phyloP scores from a whole-genome alignment of 495 filamentous ascomycete species.

The Aspergillus affinis region DNA sequence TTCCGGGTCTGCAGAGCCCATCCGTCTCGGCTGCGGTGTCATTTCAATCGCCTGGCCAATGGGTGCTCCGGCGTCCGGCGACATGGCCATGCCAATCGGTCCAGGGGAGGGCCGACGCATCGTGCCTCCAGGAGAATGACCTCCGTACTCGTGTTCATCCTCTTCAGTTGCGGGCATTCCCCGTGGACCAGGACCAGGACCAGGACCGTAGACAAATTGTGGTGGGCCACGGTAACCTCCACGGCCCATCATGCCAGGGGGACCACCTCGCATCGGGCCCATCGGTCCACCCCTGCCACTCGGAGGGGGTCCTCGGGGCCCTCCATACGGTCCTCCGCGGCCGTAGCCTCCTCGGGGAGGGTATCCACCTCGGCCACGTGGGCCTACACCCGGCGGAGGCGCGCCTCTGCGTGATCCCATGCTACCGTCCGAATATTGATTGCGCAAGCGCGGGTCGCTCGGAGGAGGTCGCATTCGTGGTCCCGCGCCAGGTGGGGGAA shows the following conservation, averaged over 20 bases:
- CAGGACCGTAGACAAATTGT: constrained; percentile 47
- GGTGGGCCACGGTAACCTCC: constrained; percentile 55
- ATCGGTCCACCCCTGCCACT: constrained; percentile 34
- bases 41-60: constrained; percentile 83
- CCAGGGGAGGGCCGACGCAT: constrained; percentile 54
- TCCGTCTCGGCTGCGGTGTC: constrained; percentile 51
- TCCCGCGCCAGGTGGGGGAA: constrained; percentile 43
- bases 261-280: constrained; percentile 37
- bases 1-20: constrained; percentile 37
- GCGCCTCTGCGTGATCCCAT: constrained; percentile 55
- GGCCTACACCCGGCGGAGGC: constrained; percentile 50
- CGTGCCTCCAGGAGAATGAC: constrained; percentile 26
- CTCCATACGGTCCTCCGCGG: constrained; percentile 51
- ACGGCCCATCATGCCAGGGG: constrained; percentile 41
- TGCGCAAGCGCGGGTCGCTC: constrained; percentile 52
- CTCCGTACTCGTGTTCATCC: constrained; percentile 33
- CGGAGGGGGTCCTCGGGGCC: constrained; percentile 36
- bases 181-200: constrained; percentile 29
- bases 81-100: constrained; percentile 56
- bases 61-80: constrained; percentile 37
- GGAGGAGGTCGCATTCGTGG: constrained; percentile 40
- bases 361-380: constrained; percentile 54
- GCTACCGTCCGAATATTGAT: constrained; percentile 61
- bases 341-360: constrained; percentile 60
- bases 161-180: constrained; percentile 29